Evolutionary conservation across 2,329 filamentous ascomycete species (phyloP).

Genomic region (Phialophora macrospora): DNA sequence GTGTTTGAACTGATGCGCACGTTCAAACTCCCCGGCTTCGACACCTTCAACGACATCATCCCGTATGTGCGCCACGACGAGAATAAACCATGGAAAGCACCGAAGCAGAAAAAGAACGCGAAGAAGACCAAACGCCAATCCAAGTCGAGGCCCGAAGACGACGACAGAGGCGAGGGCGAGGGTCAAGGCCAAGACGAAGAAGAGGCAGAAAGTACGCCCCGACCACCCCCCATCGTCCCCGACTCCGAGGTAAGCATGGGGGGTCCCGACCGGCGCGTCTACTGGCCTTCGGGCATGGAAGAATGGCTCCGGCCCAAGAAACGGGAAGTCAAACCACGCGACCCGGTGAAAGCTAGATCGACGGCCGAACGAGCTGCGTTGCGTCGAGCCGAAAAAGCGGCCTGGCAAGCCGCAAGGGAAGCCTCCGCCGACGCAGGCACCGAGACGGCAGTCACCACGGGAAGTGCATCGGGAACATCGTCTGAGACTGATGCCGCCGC

Average conservation of each 20-base stretch:
- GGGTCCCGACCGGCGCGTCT: slow-evolving; percentile 78
- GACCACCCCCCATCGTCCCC: slow-evolving; percentile 55
- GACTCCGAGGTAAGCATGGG: slow-evolving; percentile 83
- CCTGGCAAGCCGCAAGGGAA: slow-evolving; percentile 38
- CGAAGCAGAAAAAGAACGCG: slow-evolving; percentile 48
- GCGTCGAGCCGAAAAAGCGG: slow-evolving; percentile 39
- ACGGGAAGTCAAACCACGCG: slow-evolving; percentile 62
- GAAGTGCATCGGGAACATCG: not conserved
- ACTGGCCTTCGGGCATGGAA: slow-evolving; percentile 89
- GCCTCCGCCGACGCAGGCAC: slow-evolving; percentile 23
- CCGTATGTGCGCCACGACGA: slow-evolving; percentile 79
- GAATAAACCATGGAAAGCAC: slow-evolving; percentile 62
- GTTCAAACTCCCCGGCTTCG: slow-evolving; percentile 80
- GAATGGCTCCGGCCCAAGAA: slow-evolving; percentile 87
- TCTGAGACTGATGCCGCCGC: slow-evolving; percentile 12
- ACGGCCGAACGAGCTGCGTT: slow-evolving; percentile 44
- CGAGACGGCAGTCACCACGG: not conserved
- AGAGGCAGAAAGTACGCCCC: slow-evolving; percentile 44
- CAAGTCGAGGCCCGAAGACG: slow-evolving; percentile 43
- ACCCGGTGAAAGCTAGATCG: slow-evolving; percentile 43
- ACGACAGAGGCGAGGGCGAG: slow-evolving; percentile 44
- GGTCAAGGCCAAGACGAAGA: slow-evolving; percentile 49
- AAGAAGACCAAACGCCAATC: slow-evolving; percentile 46
- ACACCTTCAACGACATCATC: slow-evolving; percentile 75
- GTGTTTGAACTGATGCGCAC: slow-evolving; percentile 92